Evolutionary conservation across 1,284 basidiomycete genomes (phyloP).

Genomic region (Boletus semigastroideus): DNA sequence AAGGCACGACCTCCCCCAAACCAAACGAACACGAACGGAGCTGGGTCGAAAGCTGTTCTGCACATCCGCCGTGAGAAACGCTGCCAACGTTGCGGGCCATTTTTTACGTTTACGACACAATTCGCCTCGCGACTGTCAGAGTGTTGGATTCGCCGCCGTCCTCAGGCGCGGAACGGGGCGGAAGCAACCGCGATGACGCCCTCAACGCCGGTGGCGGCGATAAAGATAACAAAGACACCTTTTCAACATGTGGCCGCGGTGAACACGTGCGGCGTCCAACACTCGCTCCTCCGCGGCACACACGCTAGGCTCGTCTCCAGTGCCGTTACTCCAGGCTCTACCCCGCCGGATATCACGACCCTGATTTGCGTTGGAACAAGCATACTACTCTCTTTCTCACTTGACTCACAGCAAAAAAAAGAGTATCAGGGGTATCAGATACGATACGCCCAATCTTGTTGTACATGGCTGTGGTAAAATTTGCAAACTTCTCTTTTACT

Average conservation of each 20-base stretch:
- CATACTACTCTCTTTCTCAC: neutral
- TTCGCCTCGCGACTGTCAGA: too few relatives aligned
- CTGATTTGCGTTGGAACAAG: constrained; percentile 14
- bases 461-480: too few relatives aligned
- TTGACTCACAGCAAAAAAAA: neutral
- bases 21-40: constrained; percentile 3
- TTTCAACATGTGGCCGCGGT: constrained; percentile 19
- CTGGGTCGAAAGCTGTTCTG: constrained; percentile 12
- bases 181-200: neutral
- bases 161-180: too few relatives aligned
- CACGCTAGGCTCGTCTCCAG: neutral
- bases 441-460: too few relatives aligned
- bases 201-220: constrained; percentile 1
- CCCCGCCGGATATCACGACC: constrained; percentile 11
- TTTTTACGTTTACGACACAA: neutral
- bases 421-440: neutral
- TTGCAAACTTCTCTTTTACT: too few relatives aligned
- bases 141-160: constrained; percentile 15
- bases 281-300: constrained; percentile 18
- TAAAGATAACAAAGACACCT: neutral
- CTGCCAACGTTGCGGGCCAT: neutral
- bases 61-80: constrained; percentile 15
- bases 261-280: constrained; percentile 9
- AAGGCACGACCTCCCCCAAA: constrained; percentile 1
- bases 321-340: neutral